A percentile compares a stretch with the other conserved stretches of the same genome.
phyloP scores from a whole-genome alignment of 441 rosid species.

The Adansonia grandidieri region DNA sequence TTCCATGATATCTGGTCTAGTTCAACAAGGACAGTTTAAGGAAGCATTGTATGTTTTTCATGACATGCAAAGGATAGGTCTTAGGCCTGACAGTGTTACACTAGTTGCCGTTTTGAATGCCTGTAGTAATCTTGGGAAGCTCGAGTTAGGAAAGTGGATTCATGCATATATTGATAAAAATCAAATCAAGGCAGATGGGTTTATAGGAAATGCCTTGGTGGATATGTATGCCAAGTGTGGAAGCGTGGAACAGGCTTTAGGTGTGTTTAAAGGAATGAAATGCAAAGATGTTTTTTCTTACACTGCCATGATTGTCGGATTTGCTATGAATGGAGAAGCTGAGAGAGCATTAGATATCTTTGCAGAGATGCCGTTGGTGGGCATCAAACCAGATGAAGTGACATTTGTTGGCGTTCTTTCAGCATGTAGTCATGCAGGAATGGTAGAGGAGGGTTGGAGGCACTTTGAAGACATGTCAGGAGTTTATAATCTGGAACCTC shows the following conservation, averaged over 20 bases:
- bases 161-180: constrained; percentile 40
- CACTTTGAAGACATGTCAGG: constrained; percentile 42
- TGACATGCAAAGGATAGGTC: constrained; percentile 31
- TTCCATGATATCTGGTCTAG: constrained; percentile 41
- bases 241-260: constrained; percentile 33
- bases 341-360: constrained; percentile 35
- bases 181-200: constrained; percentile 34
- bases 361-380: constrained; percentile 34
- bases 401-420: constrained; percentile 44
- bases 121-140: constrained; percentile 38
- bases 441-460: constrained; percentile 37
- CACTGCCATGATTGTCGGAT: constrained; percentile 40
- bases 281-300: constrained; percentile 41
- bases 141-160: constrained; percentile 42
- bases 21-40: constrained; percentile 31
- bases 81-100: constrained; percentile 37
- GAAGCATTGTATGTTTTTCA: constrained; percentile 33
- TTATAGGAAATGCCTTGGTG: constrained; percentile 38
- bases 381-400: constrained; percentile 40
- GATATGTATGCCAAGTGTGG: constrained; percentile 47
- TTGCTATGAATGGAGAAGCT: constrained; percentile 42
- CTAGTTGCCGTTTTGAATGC: constrained; percentile 38
- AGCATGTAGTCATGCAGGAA: constrained; percentile 46
- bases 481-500: constrained; percentile 41
- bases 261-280: constrained; percentile 35